Conservation (phyloP, 805 yeast species). For the Kazachstania viticola region DNA sequence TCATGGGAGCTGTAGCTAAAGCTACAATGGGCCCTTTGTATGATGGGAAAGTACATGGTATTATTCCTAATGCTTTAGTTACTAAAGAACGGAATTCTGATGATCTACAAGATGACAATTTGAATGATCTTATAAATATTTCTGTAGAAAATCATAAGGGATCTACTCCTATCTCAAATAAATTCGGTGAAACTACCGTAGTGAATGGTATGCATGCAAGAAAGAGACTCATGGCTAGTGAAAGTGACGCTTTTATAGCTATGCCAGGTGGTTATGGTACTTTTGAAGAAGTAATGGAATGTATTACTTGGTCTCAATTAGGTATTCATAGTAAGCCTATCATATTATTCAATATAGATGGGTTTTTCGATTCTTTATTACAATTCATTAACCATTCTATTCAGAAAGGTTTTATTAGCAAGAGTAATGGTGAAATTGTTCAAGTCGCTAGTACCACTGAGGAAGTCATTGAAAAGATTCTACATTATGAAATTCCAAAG, state of each 20-base stretch:
- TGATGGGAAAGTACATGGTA: constrained; percentile 65
- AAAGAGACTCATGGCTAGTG: constrained; percentile 75
- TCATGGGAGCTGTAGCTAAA: constrained; percentile 69
- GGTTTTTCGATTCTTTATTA: constrained; percentile 65
- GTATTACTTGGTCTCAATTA: constrained; percentile 82
- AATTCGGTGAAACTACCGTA: constrained; percentile 67
- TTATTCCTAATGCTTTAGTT: constrained; percentile 77
- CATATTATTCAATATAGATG: constrained; percentile 64
- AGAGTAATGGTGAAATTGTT: constrained; percentile 54
- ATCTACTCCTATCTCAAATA: constrained; percentile 41
- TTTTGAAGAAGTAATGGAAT: constrained; percentile 80
- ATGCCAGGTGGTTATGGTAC: constrained; percentile 92
- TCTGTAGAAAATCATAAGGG: constrained; percentile 56
- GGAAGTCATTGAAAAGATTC: constrained; percentile 54
- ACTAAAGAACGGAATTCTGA: constrained; percentile 51
- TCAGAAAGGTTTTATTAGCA: constrained; percentile 54
- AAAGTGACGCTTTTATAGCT: constrained; percentile 79
- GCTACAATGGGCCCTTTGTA: constrained; percentile 37
- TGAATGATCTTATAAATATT: constrained; percentile 32
- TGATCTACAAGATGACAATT: constrained; percentile 2
- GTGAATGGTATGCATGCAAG: constrained; percentile 87
- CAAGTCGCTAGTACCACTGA: constrained; percentile 57
- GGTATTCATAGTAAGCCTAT: constrained; percentile 79
- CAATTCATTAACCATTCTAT: constrained; percentile 50
- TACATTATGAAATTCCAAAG: constrained; percentile 51